These are phyloP conservation scores for Senna tora DNA, from an alignment of 306 rosid genomes.

Conservation along the genomic window DNA sequence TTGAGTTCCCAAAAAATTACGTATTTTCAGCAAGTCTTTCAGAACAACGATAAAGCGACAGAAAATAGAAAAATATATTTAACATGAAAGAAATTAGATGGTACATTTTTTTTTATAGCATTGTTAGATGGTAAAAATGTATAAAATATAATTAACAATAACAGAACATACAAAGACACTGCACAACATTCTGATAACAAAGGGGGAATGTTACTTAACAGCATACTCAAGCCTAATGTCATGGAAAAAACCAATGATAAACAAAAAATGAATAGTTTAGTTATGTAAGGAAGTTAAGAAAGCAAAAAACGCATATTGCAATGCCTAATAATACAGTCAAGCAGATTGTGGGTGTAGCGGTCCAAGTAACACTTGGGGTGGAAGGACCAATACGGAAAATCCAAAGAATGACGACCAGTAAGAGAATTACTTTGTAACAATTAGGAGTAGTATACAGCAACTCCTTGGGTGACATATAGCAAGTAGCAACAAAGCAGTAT, in stretches of 20 bases:
- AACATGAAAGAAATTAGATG: not conserved
- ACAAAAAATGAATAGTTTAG: not conserved
- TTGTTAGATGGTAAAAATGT: constrained; percentile 5
- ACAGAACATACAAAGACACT: constrained; percentile 10
- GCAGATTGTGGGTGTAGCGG: not conserved
- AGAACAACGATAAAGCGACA: not conserved
- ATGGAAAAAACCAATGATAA: not conserved
- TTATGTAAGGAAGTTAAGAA: not conserved
- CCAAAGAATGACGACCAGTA: not conserved
- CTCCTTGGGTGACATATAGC: not conserved
- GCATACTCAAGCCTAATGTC: not conserved
- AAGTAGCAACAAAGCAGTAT: not conserved
- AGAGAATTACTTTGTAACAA: constrained; percentile 13
- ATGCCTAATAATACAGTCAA: not conserved
- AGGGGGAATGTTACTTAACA: constrained; percentile 22
- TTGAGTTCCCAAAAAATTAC: not conserved
- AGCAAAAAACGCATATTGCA: not conserved
- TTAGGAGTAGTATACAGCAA: not conserved
- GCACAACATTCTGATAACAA: constrained; percentile 13
- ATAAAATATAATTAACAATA: not conserved
- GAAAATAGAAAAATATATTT: not conserved
- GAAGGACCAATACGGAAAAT: not conserved
- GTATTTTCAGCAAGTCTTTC: constrained; percentile 10
- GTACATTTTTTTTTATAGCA: no score
- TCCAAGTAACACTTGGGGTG: not conserved